Percentiles rank a stretch among this genome's conserved stretches.
Evolutionary conservation across 2,329 filamentous ascomycete genomes (phyloP).

Genomic region (Fusarium ramigenum): DNA sequence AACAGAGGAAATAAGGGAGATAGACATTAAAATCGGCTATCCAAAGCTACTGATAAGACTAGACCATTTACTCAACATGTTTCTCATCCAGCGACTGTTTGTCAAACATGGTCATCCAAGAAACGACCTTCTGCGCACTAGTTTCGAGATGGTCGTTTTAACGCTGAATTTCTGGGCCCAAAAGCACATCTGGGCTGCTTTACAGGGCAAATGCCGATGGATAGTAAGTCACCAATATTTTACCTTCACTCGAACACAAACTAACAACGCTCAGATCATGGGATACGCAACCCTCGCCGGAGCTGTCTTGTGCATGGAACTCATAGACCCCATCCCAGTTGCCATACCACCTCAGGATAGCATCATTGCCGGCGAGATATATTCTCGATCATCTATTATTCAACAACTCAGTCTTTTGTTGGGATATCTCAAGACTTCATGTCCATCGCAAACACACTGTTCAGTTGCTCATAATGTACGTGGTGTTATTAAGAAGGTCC

Average conservation of each 20-base stretch:
- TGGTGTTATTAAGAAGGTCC: background rate
- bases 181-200: background rate
- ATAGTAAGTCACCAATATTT: background rate
- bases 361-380: background rate
- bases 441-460: background rate
- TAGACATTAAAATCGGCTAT: background rate
- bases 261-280: too few species aligned
- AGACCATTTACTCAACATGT: background rate
- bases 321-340: background rate
- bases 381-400: background rate
- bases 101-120: background rate
- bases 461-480: background rate
- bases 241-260: too few species aligned
- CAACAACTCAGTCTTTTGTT: background rate
- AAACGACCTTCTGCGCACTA: background rate
- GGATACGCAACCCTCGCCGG: background rate
- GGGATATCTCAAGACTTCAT: background rate
- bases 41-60: background rate
- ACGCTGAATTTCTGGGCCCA: background rate
- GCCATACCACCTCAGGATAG: rapidly evolving
- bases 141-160: background rate
- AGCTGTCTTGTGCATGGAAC: background rate
- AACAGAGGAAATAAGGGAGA: background rate
- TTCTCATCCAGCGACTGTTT: background rate
- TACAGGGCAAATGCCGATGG: background rate